phyloP scores from a whole-genome alignment of 257 asterid genomes.

The Solanum medicagineum region DNA sequence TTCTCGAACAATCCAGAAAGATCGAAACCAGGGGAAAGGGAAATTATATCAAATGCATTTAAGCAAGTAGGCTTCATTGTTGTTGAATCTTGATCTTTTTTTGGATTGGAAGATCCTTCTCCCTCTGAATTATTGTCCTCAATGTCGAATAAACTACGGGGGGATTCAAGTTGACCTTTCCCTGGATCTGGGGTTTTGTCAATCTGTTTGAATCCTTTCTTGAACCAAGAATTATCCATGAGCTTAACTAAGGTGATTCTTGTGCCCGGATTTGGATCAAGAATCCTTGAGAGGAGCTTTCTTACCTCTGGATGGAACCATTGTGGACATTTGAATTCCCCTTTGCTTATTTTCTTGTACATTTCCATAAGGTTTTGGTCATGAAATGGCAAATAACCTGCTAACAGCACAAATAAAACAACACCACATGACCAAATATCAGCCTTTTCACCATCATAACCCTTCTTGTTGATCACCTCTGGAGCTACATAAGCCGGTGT shows the following conservation, averaged over 20 bases:
- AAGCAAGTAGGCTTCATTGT: slow-evolving; percentile 26
- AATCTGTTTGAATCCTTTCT: slow-evolving; percentile 43
- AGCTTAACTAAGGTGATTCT: slow-evolving; percentile 40
- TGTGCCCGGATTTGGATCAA: slow-evolving; percentile 59
- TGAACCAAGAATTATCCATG: slow-evolving; percentile 78
- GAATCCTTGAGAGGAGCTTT: slow-evolving; percentile 55
- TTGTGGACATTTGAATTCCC: slow-evolving; percentile 67
- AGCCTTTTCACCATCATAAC: slow-evolving; percentile 82
- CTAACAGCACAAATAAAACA: slow-evolving; percentile 57
- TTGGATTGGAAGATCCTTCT: slow-evolving; percentile 6
- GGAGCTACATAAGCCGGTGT: slow-evolving; percentile 97
- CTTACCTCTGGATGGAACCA: slow-evolving; percentile 76
- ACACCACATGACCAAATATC: slow-evolving; percentile 97
- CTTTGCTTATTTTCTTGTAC: slow-evolving; percentile 60
- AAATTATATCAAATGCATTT: slow-evolving; percentile 84
- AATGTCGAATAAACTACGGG: slow-evolving; percentile 27
- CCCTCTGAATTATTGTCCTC: slow-evolving; percentile 18
- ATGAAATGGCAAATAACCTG: slow-evolving; percentile 81
- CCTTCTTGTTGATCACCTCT: slow-evolving; percentile 60
- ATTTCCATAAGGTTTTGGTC: slow-evolving; percentile 66
- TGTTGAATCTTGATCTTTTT: neutral
- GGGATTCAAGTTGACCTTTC: slow-evolving; percentile 11
- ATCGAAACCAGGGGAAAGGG: slow-evolving; percentile 61
- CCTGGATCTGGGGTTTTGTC: slow-evolving; percentile 5
- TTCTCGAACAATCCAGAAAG: slow-evolving; percentile 65